These are phyloP conservation scores for Cerrena zonata DNA, from an alignment of 1,284 basidiomycete genomes.

Conservation along the genomic window DNA sequence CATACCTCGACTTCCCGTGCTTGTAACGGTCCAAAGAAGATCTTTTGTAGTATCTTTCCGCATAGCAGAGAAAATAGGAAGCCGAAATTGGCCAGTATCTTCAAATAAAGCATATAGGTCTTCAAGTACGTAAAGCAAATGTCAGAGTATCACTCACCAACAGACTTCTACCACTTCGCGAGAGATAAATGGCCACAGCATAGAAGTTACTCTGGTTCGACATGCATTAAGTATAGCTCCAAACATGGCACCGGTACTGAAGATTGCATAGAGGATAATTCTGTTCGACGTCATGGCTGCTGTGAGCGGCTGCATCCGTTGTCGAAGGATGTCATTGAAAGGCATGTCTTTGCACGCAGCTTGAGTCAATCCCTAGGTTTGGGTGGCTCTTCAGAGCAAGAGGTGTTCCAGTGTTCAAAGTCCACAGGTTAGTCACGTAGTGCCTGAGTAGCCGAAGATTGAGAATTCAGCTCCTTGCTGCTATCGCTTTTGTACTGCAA, in stretches of 20 bases:
- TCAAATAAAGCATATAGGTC: constrained; percentile 3
- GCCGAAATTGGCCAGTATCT: constrained; percentile 93
- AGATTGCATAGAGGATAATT: constrained; percentile 61
- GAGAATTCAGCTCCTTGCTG: too few relatives aligned
- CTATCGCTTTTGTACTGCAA: too few relatives aligned
- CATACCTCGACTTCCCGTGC: constrained; percentile 87
- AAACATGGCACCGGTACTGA: constrained; percentile 68
- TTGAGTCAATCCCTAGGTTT: too few relatives aligned
- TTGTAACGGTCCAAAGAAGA: constrained; percentile 90
- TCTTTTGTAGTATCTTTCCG: constrained; percentile 73
- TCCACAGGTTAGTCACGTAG: too few relatives aligned
- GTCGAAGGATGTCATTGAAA: constrained; percentile 35
- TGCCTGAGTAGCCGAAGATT: too few relatives aligned
- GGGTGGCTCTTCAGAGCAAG: too few relatives aligned
- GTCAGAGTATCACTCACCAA: constrained; percentile 49
- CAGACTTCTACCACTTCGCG: constrained; percentile 83
- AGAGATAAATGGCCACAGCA: constrained; percentile 86
- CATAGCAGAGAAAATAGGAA: constrained; percentile 72
- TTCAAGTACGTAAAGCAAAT: constrained; percentile 4
- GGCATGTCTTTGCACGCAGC: too few relatives aligned
- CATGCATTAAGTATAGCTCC: constrained; percentile 76
- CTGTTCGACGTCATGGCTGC: constrained; percentile 54
- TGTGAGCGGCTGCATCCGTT: constrained; percentile 38
- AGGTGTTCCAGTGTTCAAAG: too few relatives aligned
- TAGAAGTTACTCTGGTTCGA: constrained; percentile 89